A percentile compares a stretch with the other conserved stretches of the same genome.
These are phyloP conservation scores for Endothia cerciana DNA, from an alignment of 2,329 filamentous ascomycete species.

Conservation along the genomic window DNA sequence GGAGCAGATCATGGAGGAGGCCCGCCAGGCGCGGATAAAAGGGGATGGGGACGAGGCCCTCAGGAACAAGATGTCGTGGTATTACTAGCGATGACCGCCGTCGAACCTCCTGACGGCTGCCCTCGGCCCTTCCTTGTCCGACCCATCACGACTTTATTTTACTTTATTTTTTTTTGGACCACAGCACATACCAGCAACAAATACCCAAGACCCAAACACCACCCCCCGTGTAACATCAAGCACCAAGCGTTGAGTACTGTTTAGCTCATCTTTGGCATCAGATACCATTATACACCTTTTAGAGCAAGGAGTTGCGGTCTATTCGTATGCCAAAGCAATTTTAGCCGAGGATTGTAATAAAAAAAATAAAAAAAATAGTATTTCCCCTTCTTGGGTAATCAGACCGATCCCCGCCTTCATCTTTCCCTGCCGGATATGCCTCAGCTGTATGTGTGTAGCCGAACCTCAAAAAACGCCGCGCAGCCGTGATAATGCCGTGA, in stretches of 20 bases:
- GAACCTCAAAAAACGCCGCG: conserved; percentile 27
- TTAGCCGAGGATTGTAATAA: background rate
- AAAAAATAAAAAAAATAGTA: background rate
- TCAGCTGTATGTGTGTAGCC: conserved; percentile 10
- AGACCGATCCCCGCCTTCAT: background rate
- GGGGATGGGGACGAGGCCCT: conserved; percentile 52
- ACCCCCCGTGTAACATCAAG: background rate
- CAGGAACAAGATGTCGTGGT: conserved; percentile 50
- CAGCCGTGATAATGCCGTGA: conserved; percentile 28
- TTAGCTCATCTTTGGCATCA: conserved; percentile 7
- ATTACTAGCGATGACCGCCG: conserved; percentile 27
- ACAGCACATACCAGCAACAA: background rate
- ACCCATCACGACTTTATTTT: background rate
- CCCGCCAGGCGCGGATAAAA: conserved; percentile 42
- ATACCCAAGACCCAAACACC: background rate
- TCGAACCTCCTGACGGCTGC: background rate
- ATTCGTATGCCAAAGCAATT: background rate
- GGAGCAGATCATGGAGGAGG: conserved; percentile 53
- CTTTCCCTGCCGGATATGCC: background rate
- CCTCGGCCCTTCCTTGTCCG: too few species aligned
- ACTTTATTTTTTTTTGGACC: background rate
- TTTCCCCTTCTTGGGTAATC: background rate
- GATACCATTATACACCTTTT: conserved; percentile 10
- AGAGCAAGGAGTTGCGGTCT: conserved; percentile 23
- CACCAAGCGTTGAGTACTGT: conserved; percentile 15